phyloP scores from a whole-genome alignment of 2,329 filamentous ascomycete genomes.

The Verticillium zaregamsianum region DNA sequence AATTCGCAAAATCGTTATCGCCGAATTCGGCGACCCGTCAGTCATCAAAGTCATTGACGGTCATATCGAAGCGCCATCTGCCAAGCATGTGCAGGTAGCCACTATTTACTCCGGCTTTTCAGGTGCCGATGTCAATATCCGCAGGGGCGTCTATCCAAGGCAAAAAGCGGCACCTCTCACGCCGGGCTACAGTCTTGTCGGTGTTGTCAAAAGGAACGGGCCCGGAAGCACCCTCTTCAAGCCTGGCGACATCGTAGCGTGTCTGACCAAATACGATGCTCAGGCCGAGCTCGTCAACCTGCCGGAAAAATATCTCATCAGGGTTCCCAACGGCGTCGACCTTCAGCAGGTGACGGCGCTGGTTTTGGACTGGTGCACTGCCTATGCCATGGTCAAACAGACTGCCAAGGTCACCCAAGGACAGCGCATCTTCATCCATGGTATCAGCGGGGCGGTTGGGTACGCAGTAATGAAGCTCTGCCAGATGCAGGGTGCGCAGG shows the following conservation, averaged over 20 bases:
- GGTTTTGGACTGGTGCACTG: slow-evolving; percentile 41
- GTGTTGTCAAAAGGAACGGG: slow-evolving; percentile 34
- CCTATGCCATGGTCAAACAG: slow-evolving; percentile 29
- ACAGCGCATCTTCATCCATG: slow-evolving; percentile 44
- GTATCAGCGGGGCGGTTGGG: slow-evolving; percentile 44
- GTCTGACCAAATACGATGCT: slow-evolving; percentile 33
- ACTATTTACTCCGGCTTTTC: slow-evolving; percentile 42
- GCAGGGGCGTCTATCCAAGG: slow-evolving; percentile 39
- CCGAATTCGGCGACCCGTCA: slow-evolving; percentile 33
- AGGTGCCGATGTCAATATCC: slow-evolving; percentile 44
- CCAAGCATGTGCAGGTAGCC: slow-evolving; percentile 39
- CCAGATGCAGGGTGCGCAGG: slow-evolving; percentile 35
- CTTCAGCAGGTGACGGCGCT: slow-evolving; percentile 33
- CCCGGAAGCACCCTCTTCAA: slow-evolving; percentile 21
- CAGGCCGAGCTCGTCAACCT: slow-evolving; percentile 41
- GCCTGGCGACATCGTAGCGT: slow-evolving; percentile 28
- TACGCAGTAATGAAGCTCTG: slow-evolving; percentile 35
- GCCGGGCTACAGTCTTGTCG: slow-evolving; percentile 43
- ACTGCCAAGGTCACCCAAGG: slow-evolving; percentile 33
- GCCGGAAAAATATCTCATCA: slow-evolving; percentile 38
- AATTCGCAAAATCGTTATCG: slow-evolving; percentile 40
- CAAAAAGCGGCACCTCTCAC: slow-evolving; percentile 40
- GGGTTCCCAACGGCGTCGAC: slow-evolving; percentile 34
- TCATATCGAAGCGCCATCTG: slow-evolving; percentile 31
- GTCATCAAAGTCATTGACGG: slow-evolving; percentile 26